phyloP scores from a whole-genome alignment of 306 rosid species.

The Cucumis melo region DNA sequence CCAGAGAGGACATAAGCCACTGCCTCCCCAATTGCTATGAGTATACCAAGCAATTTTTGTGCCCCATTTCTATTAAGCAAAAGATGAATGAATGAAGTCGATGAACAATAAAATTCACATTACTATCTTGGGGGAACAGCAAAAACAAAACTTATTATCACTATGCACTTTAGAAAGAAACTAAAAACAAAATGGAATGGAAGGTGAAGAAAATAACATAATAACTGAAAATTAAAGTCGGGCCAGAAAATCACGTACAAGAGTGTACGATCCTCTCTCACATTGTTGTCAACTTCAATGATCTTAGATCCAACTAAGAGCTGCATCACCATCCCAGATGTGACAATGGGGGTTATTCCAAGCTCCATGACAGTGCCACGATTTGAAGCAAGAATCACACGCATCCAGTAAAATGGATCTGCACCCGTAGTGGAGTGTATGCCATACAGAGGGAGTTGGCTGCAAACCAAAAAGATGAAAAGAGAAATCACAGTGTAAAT shows the following conservation, averaged over 20 bases:
- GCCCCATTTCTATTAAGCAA: conserved; percentile 50
- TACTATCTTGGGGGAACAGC: not conserved
- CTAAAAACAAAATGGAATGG: not conserved
- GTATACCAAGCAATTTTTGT: conserved; percentile 67
- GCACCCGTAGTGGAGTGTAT: conserved; percentile 95
- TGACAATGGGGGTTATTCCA: conserved; percentile 85
- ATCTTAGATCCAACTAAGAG: conserved; percentile 77
- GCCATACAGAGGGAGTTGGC: conserved; percentile 93
- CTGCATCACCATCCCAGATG: conserved; percentile 90
- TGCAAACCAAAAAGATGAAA: conserved; percentile 80
- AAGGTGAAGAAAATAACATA: not conserved
- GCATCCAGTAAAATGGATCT: conserved; percentile 96
- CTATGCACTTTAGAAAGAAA: not conserved
- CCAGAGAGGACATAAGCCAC: conserved; percentile 94
- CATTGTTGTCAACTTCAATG: conserved; percentile 82
- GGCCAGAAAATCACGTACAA: conserved; percentile 29
- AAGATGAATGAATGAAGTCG: not conserved
- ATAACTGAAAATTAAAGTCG: not conserved
- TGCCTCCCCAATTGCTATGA: conserved; percentile 83
- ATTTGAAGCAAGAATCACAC: conserved; percentile 80
- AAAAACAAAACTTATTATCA: not conserved
- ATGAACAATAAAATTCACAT: not conserved
- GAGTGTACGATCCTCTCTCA: conserved; percentile 86
- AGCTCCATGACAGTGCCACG: conserved; percentile 97
- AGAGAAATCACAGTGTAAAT: conserved; percentile 77